Evolutionary conservation across 345 rosid genomes (phyloP).

Genomic region (Syzygium aqueum): DNA sequence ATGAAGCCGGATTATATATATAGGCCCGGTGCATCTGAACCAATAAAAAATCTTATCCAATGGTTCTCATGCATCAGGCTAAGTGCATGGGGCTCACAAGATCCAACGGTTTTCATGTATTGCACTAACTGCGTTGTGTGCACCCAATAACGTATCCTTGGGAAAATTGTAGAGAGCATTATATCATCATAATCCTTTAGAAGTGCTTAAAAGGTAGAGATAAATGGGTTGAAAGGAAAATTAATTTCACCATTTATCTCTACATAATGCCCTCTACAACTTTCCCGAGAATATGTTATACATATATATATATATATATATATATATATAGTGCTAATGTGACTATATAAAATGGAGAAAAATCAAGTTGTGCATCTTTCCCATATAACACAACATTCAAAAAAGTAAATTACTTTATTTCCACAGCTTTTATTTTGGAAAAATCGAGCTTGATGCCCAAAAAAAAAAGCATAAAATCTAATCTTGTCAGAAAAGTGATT

Average conservation of each 20-base stretch:
- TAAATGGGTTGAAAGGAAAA: background rate
- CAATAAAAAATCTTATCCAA: background rate
- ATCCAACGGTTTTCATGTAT: background rate
- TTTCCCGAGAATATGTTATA: background rate
- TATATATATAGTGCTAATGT: background rate
- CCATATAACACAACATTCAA: background rate
- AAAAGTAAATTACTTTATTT: background rate
- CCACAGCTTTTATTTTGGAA: background rate
- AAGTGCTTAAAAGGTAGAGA: background rate
- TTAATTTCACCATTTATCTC: too few relatives aligned
- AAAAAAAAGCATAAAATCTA: background rate
- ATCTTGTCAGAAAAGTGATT: background rate
- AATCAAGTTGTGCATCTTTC: background rate
- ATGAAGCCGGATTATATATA: background rate
- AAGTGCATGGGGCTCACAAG: background rate
- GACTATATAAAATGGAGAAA: background rate
- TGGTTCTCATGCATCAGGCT: background rate
- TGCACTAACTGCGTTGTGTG: background rate
- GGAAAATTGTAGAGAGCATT: background rate
- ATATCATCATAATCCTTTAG: background rate
- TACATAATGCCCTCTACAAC: too few relatives aligned
- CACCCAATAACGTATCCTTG: background rate
- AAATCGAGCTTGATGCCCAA: background rate
- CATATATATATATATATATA: background rate
- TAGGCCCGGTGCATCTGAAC: background rate